Evolutionary conservation across 805 yeast species (phyloP), one percentile per base, ranked within the genome.

Genomic region (Candida germanica): DNA sequence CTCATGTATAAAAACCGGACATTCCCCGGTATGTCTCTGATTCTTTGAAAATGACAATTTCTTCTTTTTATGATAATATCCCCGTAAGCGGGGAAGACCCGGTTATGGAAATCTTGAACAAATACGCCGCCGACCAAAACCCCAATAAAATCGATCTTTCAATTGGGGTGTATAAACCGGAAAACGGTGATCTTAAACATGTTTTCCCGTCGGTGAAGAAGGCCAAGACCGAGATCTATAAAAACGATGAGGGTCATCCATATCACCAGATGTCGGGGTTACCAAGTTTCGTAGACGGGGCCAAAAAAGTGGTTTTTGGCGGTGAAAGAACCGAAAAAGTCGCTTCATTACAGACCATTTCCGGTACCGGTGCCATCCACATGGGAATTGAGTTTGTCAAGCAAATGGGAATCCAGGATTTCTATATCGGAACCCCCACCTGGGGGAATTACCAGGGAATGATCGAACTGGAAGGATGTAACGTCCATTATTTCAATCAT

Each of bases 161-260:
- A 21, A 67, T 69, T 20, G 75, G 75, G 10, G 73, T 69, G n/a
- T 69, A 67, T 51, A 66, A 66, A 36, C 59, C 63, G 21, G 70
- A 60, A 34, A 49, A 51, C 12, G 71, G 71, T 2, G 49, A 51
- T 21, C 45, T 53, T n/a, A 45, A 42, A 24, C 63, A 56, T 46
- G 50, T 59, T 7, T 64, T 67, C 43, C 72, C 72, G 11, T 49
- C 63, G 22, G 68, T 69, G 18, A 43, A 49, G 16, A 44, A 48
- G 33, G 71, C 73, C 31, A 67, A 69, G 44, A 43, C 53, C 26
- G 42, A 42, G 13, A 54, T 68, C 29, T 43, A 46, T 26, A 42
- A 46, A 9, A 53, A 62, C 29, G 69, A 66, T 39, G 69, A 70
- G 3, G 73, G 73, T 23, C 73, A 68, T 47, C 61, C 66, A 50